Evolutionary conservation across 148 eudicot species (phyloP).

Genomic region (Dianthus caryophyllus): DNA sequence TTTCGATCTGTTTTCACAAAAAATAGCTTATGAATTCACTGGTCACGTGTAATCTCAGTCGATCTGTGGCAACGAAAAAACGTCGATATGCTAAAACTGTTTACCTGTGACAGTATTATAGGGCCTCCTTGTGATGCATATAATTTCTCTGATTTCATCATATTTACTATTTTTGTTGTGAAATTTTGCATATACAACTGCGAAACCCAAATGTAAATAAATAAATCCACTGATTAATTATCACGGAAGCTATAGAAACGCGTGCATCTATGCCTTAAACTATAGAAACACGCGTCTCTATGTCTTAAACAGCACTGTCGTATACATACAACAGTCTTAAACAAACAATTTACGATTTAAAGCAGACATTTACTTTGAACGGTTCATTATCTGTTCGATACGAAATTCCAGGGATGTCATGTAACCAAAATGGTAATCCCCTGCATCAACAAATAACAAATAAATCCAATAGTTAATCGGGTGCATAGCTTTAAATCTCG

Average conservation of each 20-base stretch:
- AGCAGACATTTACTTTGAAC: conserved; percentile 32
- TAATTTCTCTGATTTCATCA: conserved; percentile 44
- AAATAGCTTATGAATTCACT: conserved; percentile 5
- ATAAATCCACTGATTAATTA: not conserved
- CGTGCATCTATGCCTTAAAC: no score
- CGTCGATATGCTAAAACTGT: not conserved
- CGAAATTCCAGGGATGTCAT: conserved; percentile 41
- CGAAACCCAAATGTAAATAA: not conserved
- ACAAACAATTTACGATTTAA: not conserved
- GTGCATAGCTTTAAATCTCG: no score
- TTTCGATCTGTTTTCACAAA: conserved; percentile 43
- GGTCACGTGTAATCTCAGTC: not conserved
- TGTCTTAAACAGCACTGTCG: no score
- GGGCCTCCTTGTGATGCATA: conserved; percentile 68
- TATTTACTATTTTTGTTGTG: conserved; percentile 38
- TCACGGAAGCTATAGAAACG: not conserved
- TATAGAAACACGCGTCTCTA: no score
- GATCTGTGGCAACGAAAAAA: not conserved
- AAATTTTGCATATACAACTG: conserved; percentile 51
- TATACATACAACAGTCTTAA: no score
- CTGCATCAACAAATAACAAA: conserved; percentile 24
- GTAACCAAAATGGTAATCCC: conserved; percentile 59
- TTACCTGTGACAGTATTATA: conserved; percentile 55
- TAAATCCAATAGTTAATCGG: conserved; percentile 1
- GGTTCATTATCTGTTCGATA: conserved; percentile 48